A percentile compares a stretch with the other conserved stretches of the same genome.
Evolutionary conservation across 305 asterid species (phyloP).

Genomic region (Fraxinus velutina): DNA sequence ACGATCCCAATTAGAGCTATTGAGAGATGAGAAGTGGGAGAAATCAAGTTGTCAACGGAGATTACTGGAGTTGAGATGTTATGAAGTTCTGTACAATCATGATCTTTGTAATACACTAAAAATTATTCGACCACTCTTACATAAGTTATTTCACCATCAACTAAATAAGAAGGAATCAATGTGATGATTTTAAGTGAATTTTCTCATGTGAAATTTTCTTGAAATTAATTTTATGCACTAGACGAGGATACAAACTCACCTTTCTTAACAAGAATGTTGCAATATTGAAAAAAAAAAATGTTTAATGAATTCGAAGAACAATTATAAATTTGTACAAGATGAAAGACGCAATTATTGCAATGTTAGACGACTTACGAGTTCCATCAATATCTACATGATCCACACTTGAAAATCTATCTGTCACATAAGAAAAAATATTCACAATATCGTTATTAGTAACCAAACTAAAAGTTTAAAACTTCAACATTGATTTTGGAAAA

Average conservation of each 20-base stretch:
- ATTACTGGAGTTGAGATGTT: neutral
- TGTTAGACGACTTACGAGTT: neutral
- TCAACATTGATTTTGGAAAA: neutral
- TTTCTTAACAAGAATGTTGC: neutral
- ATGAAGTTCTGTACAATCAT: neutral
- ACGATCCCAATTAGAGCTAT: neutral
- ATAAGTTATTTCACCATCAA: neutral
- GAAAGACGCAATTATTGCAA: neutral
- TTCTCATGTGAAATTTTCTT: neutral
- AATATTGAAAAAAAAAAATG: neutral
- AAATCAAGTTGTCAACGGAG: neutral
- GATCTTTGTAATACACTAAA: neutral
- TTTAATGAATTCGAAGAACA: neutral
- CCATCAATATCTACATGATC: neutral
- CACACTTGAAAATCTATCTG: neutral
- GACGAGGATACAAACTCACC: neutral
- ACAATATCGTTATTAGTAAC: neutral
- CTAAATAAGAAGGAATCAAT: neutral
- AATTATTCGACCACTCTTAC: neutral
- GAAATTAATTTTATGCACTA: neutral
- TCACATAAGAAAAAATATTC: neutral
- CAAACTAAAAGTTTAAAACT: neutral
- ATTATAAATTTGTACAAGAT: neutral
- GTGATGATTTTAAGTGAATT: neutral
- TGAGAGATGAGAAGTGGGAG: neutral